Conservation (phyloP, 2,329 filamentous ascomycete genomes). For the Rutstroemia sydowiana region DNA sequence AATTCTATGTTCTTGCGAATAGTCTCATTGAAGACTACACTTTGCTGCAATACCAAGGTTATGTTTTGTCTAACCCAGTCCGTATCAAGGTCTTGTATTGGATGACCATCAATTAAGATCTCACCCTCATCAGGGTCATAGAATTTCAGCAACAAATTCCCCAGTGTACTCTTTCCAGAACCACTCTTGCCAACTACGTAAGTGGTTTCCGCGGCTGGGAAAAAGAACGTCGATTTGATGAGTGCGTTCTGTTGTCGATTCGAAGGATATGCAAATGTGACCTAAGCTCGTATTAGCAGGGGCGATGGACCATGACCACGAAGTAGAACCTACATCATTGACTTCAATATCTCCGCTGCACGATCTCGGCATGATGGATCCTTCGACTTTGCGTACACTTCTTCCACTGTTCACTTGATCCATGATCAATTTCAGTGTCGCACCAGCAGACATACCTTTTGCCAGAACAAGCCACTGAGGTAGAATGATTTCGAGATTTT, state of each 20-base stretch:
- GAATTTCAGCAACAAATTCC: conserved; percentile 70
- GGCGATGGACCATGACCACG: not conserved
- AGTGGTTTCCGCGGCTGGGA: conserved; percentile 63
- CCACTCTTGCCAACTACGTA: conserved; percentile 84
- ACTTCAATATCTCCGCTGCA: conserved; percentile 66
- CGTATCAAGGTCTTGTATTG: conserved; percentile 54
- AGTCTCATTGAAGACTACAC: conserved; percentile 73
- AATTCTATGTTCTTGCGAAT: conserved; percentile 73
- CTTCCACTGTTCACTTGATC: conserved; percentile 26
- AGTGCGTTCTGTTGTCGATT: conserved; percentile 56
- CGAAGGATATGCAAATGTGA: conserved; percentile 77
- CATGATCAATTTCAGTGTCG: conserved; percentile 47
- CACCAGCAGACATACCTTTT: conserved; percentile 70
- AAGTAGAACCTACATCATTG: conserved; percentile 46
- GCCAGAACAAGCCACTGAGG: conserved; percentile 71
- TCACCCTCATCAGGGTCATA: conserved; percentile 61
- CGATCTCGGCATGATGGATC: conserved; percentile 29
- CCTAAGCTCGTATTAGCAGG: conserved; percentile 38
- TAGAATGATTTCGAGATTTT: conserved; percentile 65
- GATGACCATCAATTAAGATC: conserved; percentile 60
- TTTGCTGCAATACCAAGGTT: conserved; percentile 76
- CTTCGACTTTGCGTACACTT: conserved; percentile 27
- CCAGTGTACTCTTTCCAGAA: conserved; percentile 85
- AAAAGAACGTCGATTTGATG: conserved; percentile 55
- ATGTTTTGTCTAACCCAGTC: conserved; percentile 72